Evolutionary conservation across 1,284 basidiomycete genomes (phyloP), one percentile per base, ranked within the genome.

Genomic region (Amylostereum chailletii): DNA sequence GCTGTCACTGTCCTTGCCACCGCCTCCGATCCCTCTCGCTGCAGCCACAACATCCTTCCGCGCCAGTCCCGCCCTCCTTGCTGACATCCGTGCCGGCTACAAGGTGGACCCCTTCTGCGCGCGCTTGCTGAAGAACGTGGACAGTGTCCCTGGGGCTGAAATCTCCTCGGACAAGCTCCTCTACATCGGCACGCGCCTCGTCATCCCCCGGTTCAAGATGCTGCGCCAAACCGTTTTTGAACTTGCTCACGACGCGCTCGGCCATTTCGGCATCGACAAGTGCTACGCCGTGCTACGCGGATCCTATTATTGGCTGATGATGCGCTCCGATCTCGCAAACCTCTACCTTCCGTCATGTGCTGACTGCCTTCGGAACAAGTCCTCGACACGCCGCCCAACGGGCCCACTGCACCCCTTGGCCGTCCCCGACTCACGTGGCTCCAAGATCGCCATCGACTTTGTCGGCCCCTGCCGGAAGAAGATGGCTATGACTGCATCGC

Each of bases 371-470:
- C 47, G 52, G 0, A 62, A 62, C 51, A 63, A 63, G 37, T 41
- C 45, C 1, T 30, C 33, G 11, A 59, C 53, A 0, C 34, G 27
- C 2, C 51, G 55, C 11, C 50, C 55, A n/a, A 10, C 50, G 3
- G 58, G 60, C 1, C 52, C 55, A 3, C 42, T 64, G 2, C 62
- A 64, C 42, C 57, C 57, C 3, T 55, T 61, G 0, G 55, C 60
- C 0, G 51, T 67, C 1, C 62, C 64, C 2, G 49, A 52, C 3
- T 37, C 42, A 1, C 58, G 60, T 9, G 50, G 49, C 11, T 36
- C 51, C 10, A 49, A 37, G 64, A 65, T 75, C 2, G 65, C 66
- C 0, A 65, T 76, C 7, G 72, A 76, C 47, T 74, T 75, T 50
- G 63, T 76, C 0, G 69, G 71, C 2, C 69, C 68, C 52, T 76